Base-by-base conservation (phyloP, 805 yeast genomes). In the Maudiozyma barnettii region DNA sequence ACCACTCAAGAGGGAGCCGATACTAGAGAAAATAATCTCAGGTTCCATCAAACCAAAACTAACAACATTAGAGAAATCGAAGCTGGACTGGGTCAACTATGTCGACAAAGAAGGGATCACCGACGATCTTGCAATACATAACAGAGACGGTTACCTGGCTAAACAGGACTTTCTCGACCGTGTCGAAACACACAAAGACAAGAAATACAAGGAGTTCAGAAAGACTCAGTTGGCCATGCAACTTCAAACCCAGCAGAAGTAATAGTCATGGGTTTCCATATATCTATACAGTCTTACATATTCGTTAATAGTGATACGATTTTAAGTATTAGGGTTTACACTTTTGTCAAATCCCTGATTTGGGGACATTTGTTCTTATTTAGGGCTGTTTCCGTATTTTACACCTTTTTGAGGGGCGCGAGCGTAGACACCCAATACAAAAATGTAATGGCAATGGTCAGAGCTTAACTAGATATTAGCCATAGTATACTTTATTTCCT, bases 81-180 rank as follows among this genome's bases (percentile, higher is more conserved):
- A 95, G 52, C 72, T 93, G 44, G 99, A 93, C 66, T 93, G 98
- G 95, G 95, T 95, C 1, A 79, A 85, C 42, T 89, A 85, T 67
- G 96, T 93, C 29, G 97, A 91, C 66, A 76, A 84, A 53, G 81
- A 82, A 53, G 89, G 89, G 47, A 81, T 93, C 42, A 74, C 77
- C 45, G 96, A 87, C 54, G 99, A 93, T 52, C 75, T 93, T 59
- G 75, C 74, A 43, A 74, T 77, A 48, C 84, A 82, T 60, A 90
- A 89, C 62, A 90, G 85, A 70, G 93, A 82, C 45, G 99, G 99
- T 8, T 93, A 82, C 66, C 69, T 93, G 58, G 95, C 87, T 51
- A 88, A 80, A 60, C 97, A 91, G 64, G 96, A 85, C 54, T 93
- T 93, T 75, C 71, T 93, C 59, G 73, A 76, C 43, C 73, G 95